These are phyloP conservation scores for Adansonia gregorii DNA, from an alignment of 441 rosid genomes.

Conservation along the genomic window DNA sequence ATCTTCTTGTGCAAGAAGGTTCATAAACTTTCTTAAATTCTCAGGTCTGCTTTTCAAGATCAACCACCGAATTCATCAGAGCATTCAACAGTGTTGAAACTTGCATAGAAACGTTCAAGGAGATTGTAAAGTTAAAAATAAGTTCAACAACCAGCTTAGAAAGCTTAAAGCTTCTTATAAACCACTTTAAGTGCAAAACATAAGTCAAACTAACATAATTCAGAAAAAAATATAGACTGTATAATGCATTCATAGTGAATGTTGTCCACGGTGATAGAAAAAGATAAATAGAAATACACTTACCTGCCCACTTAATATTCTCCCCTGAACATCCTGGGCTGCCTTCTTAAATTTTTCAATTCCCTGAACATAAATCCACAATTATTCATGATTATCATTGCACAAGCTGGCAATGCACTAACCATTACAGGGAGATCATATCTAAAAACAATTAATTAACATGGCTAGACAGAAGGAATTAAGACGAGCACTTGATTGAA, in stretches of 20 bases:
- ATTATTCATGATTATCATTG: not conserved
- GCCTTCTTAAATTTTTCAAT: slow-evolving; percentile 96
- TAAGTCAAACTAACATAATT: slow-evolving; percentile 1
- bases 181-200: not conserved
- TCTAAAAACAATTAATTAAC: slow-evolving; percentile 12
- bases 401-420: slow-evolving; percentile 19
- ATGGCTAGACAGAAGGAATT: not conserved
- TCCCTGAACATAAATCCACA: slow-evolving; percentile 55
- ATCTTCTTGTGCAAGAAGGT: not conserved
- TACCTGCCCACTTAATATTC: slow-evolving; percentile 78
- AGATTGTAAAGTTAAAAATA: not conserved
- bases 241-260: not conserved
- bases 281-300: slow-evolving; percentile 17
- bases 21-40: slow-evolving; percentile 1
- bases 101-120: not conserved
- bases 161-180: slow-evolving; percentile 21
- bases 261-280: not conserved
- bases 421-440: slow-evolving; percentile 19
- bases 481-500: slow-evolving; percentile 1
- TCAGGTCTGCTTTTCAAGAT: not conserved
- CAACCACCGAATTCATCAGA: not conserved
- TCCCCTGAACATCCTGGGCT: slow-evolving; percentile 79
- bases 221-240: not conserved
- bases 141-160: slow-evolving; percentile 10
- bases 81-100: not conserved